Percentiles rank a stretch among this genome's conserved stretches.
Conservation (phyloP, 371 early-diverging fungal genomes). For the Apophysomyces sp. region DNA sequence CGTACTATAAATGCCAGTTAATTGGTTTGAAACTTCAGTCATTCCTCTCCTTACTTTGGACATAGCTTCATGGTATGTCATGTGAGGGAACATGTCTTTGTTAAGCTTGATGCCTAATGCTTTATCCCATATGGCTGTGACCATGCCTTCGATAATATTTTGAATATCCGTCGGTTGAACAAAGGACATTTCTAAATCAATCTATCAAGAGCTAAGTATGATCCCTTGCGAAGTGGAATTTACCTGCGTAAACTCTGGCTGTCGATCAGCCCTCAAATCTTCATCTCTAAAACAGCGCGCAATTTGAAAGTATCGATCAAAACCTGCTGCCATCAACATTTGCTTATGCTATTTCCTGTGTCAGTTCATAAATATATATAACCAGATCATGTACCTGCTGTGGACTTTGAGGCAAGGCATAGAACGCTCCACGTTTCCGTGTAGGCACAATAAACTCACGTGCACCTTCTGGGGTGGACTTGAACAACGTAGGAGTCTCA, state of each 20-base stretch:
- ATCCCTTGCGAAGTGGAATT: background rate
- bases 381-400: constrained; percentile 65
- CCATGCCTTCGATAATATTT: constrained; percentile 72
- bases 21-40: background rate
- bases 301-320: constrained; percentile 91
- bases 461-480: constrained; percentile 95
- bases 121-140: constrained; percentile 67
- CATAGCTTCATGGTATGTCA: constrained; percentile 86
- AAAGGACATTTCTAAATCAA: constrained; percentile 93
- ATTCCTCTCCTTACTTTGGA: constrained; percentile 39
- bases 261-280: constrained; percentile 85
- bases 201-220: constrained; percentile 32
- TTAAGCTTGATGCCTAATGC: constrained; percentile 53
- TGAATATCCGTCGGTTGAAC: constrained; percentile 69
- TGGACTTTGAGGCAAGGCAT: constrained; percentile 91
- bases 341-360: constrained; percentile 75
- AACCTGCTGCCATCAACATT: constrained; percentile 87
- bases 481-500: constrained; percentile 91
- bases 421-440: constrained; percentile 71
- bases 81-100: constrained; percentile 56
- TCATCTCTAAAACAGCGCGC: constrained; percentile 95
- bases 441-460: constrained; percentile 94
- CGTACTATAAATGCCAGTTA: constrained; percentile 55
- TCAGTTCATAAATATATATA: background rate
- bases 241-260: constrained; percentile 94